Evolutionary conservation across 352 stramenopile species (phyloP), one percentile per base, ranked within the genome.

Genomic region (Pilasporangium apinafurcum): DNA sequence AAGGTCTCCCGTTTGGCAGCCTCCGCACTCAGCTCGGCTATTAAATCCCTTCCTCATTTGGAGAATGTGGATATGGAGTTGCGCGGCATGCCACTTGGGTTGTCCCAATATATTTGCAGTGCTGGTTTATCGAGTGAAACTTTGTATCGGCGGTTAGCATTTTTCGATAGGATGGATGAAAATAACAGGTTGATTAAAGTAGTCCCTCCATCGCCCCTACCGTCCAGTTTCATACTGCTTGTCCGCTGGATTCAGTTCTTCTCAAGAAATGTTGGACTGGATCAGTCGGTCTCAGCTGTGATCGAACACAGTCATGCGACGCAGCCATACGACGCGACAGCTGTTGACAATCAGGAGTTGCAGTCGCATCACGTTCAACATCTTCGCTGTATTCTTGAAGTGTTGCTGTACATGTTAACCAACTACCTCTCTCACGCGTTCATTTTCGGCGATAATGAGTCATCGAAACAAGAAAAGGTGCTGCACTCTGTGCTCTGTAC

Each of bases 181-280:
- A 38, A 55, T 10, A 21, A 18, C 7, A 34, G 48, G 33, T 55
- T 55, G 32, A 35, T 1, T 24, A 41, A 1, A 53, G 32, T 26
- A 24, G 38, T 7, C n/a, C n/a, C n/a, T n/a, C n/a, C n/a, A n/a
- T n/a, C n/a, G n/a, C n/a, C n/a, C n/a, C 53, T 65, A 3, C 50
- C 60, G 2, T 36, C 52, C 8, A 42, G 43, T n/a, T 70, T 65
- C 24, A 18, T 64, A 9, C 28, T 70, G 12, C 47, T 67, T 13
- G 14, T 44, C 2, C 31, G 38, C 8, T 70, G 60, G 60, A 10
- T 65, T 12, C 56, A 45, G 5, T 70, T 59, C 39, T 70, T 65
- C 28, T 57, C 57, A 2, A 38, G 46, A 10, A 61, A 67, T 25
- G 47, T 64, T 14, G 27, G n/a, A n/a, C n/a, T n/a, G n/a, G n/a